These are phyloP conservation scores for Apophysomyces elegans DNA, from an alignment of 371 early-diverging fungal species.

Conservation along the genomic window DNA sequence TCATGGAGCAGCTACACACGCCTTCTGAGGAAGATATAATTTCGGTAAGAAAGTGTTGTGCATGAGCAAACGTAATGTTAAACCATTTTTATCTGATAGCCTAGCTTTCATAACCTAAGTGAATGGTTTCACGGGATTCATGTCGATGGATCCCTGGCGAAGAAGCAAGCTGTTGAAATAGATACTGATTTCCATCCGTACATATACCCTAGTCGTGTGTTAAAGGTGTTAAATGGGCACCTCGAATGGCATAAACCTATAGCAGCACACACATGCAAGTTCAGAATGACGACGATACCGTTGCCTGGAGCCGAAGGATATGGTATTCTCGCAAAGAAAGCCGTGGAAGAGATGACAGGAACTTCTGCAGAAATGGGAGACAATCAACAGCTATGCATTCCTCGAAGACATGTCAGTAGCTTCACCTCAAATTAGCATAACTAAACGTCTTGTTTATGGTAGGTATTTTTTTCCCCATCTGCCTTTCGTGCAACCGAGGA, in stretches of 20 bases:
- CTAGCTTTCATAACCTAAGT: not conserved
- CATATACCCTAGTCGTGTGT: not conserved
- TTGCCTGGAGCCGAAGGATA: not conserved
- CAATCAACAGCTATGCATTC: not conserved
- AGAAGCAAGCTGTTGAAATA: not conserved
- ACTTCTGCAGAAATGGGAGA: not conserved
- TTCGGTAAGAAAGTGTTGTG: no score
- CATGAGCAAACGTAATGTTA: no score
- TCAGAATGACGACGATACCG: not conserved
- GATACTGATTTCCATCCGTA: not conserved
- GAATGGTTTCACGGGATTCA: not conserved
- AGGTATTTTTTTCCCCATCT: not conserved
- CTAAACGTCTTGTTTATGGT: not conserved
- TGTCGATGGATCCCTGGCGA: not conserved
- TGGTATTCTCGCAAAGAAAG: not conserved
- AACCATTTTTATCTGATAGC: not conserved
- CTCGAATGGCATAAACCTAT: not conserved
- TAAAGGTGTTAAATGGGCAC: not conserved
- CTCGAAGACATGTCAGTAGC: conserved; percentile 1
- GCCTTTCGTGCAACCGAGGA: not conserved
- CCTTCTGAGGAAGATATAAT: no score
- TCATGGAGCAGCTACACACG: no score
- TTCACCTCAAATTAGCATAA: not conserved
- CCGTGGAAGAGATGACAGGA: not conserved
- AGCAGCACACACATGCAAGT: not conserved